Percentiles rank a stretch among this genome's conserved stretches.
Conservation (phyloP, 169 alveolate species). For the Eimeria tenella region DNA sequence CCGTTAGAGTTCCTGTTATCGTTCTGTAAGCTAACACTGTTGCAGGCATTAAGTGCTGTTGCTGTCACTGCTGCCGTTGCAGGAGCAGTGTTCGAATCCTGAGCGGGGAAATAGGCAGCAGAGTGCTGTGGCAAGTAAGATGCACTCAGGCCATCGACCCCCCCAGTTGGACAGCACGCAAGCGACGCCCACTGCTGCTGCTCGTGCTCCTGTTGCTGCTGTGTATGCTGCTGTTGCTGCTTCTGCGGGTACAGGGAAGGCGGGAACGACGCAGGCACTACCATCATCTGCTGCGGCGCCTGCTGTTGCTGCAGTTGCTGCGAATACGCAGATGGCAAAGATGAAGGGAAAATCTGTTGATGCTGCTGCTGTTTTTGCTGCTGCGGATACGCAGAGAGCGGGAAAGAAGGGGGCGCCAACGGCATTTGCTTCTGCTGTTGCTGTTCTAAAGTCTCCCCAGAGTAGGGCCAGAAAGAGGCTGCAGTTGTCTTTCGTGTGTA, state of each 20-base stretch:
- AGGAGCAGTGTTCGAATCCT: background rate
- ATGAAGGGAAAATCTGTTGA: background rate
- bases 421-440: conserved; percentile 9
- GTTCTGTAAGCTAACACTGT: background rate
- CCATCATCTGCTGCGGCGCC: conserved; percentile 13
- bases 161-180: background rate
- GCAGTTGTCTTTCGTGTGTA: background rate
- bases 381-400: conserved; percentile 14
- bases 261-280: conserved; percentile 15
- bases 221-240: conserved; percentile 6
- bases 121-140: conserved; percentile 40
- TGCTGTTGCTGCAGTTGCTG: conserved; percentile 23
- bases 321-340: background rate
- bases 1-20: background rate
- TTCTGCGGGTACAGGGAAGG: background rate
- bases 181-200: conserved; percentile 28
- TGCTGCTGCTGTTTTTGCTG: conserved; percentile 3
- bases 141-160: conserved; percentile 9
- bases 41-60: conserved; percentile 9
- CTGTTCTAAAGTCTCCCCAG: conserved; percentile 1
- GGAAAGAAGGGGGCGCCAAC: background rate
- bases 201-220: background rate
- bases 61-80: conserved; percentile 40
- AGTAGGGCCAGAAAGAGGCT: conserved; percentile 20
- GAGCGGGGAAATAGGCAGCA: background rate